A percentile compares a stretch with the other conserved stretches of the same genome.
Conservation (phyloP, 2,329 filamentous ascomycete species). For the Fusarium fracticaudum region DNA sequence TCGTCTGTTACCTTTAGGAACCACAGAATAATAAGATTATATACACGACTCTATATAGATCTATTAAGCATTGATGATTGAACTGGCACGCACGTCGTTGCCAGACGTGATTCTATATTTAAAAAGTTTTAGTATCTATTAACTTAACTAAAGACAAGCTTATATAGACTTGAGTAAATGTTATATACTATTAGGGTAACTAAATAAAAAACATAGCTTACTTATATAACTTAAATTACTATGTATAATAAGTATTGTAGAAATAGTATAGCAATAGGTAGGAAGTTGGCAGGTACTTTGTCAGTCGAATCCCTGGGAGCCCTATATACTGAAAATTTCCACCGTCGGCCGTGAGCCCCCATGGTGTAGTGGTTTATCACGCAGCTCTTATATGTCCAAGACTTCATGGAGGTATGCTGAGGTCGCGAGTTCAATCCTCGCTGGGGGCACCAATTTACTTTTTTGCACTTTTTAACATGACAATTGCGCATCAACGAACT, state of each 20-base stretch:
- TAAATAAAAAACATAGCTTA: neutral
- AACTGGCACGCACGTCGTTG: neutral
- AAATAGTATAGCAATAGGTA: neutral
- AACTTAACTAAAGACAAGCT: neutral
- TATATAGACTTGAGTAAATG: neutral
- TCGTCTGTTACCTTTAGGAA: too few relatives aligned
- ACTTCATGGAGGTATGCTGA: conserved; percentile 32
- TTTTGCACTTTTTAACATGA: neutral
- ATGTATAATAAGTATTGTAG: neutral
- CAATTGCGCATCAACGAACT: too few relatives aligned
- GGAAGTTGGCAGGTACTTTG: neutral
- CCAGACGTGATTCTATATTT: neutral
- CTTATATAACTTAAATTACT: neutral
- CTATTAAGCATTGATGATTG: neutral
- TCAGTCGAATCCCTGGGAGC: accelerated
- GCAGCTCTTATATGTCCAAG: conserved; percentile 34
- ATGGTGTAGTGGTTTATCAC: conserved; percentile 37
- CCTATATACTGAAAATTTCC: neutral
- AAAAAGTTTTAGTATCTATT: neutral
- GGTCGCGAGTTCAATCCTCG: conserved; percentile 36
- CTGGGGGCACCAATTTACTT: conserved; percentile 26
- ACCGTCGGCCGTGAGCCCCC: conserved; percentile 22
- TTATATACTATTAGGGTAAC: neutral
- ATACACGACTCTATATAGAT: neutral
- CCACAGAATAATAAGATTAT: neutral